These are phyloP conservation scores for Aureobasidium sp. DNA, from an alignment of 2,329 filamentous ascomycete genomes.

Conservation along the genomic window DNA sequence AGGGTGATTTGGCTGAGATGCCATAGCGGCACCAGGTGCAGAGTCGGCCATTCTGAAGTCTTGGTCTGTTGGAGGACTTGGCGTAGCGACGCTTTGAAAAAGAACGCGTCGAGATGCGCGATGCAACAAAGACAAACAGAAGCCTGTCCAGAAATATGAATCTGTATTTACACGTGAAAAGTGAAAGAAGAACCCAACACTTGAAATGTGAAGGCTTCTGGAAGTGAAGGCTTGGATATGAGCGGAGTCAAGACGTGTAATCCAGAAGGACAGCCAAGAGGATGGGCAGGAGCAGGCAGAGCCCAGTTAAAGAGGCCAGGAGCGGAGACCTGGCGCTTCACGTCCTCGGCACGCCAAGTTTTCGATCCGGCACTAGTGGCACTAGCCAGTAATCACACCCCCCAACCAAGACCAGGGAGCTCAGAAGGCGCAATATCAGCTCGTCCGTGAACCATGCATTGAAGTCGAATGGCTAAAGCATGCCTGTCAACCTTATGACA, in stretches of 20 bases:
- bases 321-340: not conserved
- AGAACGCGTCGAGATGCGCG: conserved; percentile 1
- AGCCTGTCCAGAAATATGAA: not conserved
- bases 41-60: not conserved
- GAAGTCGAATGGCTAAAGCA: too few relatives aligned
- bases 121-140: not conserved
- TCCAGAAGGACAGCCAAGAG: not conserved
- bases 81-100: not conserved
- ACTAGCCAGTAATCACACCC: too few relatives aligned
- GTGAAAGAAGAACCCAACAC: not conserved
- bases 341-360: too few relatives aligned
- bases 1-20: not conserved
- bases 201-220: not conserved
- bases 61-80: not conserved
- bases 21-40: not conserved
- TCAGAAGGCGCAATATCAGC: too few relatives aligned
- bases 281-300: not conserved
- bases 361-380: too few relatives aligned
- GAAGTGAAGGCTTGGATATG: not conserved
- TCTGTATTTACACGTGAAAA: not conserved
- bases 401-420: too few relatives aligned
- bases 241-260: not conserved
- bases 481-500: not conserved
- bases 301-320: not conserved
- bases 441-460: too few relatives aligned